Conservation (phyloP, 345 rosid genomes). For the Dimocarpus longan region DNA sequence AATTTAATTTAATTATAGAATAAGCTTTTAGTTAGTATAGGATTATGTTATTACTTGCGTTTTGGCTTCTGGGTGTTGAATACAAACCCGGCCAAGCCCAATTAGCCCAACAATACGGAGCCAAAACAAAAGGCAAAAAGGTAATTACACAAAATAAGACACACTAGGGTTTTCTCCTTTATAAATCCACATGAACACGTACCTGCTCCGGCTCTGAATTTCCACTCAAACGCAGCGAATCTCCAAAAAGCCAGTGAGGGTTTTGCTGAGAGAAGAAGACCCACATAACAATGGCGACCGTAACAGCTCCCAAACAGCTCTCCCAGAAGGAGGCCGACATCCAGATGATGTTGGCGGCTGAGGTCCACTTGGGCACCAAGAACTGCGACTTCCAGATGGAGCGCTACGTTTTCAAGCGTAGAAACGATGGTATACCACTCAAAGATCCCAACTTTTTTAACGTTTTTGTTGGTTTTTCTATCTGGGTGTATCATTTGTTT, state of each 20-base stretch:
- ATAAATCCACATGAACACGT: not conserved
- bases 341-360: slow-evolving; percentile 89
- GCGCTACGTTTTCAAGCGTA: slow-evolving; percentile 90
- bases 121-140: not conserved
- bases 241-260: not conserved
- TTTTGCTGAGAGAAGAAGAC: slow-evolving; percentile 18
- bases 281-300: slow-evolving; percentile 30
- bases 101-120: not conserved
- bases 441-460: not conserved
- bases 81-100: not conserved
- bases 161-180: slow-evolving; percentile 27
- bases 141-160: not conserved
- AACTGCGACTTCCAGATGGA: slow-evolving; percentile 95
- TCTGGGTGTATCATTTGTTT: not conserved
- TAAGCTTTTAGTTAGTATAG: too few relatives aligned
- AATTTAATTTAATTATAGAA: too few relatives aligned
- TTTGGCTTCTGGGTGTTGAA: too few relatives aligned
- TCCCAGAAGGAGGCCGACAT: slow-evolving; percentile 80
- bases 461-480: not conserved
- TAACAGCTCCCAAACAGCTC: slow-evolving; percentile 47
- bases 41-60: too few relatives aligned
- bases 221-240: not conserved
- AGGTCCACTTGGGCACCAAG: slow-evolving; percentile 92
- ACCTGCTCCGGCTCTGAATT: not conserved
- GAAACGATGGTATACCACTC: slow-evolving; percentile 64